Evolutionary conservation across 345 rosid genomes (phyloP).

Genomic region (Pelargonium nanum): DNA sequence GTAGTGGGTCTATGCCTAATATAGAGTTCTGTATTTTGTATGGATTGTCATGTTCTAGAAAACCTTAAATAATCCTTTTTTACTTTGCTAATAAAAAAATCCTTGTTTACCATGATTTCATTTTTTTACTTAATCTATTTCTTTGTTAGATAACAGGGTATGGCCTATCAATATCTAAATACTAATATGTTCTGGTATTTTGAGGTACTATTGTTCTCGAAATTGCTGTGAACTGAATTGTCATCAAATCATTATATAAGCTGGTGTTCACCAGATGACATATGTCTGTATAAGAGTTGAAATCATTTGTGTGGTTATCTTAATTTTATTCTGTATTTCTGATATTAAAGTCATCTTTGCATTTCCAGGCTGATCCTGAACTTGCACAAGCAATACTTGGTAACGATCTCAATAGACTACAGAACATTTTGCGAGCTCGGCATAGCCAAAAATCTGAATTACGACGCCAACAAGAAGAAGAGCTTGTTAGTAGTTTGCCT

Average conservation of each 20-base stretch:
- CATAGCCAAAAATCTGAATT: slow-evolving; percentile 58
- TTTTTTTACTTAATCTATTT: too few relatives aligned
- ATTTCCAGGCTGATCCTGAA: slow-evolving; percentile 68
- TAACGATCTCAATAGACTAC: slow-evolving; percentile 72
- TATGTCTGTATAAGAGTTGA: not conserved
- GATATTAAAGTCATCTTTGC: slow-evolving; percentile 3
- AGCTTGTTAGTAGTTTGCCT: slow-evolving; percentile 43
- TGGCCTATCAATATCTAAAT: not conserved
- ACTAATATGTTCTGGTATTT: not conserved
- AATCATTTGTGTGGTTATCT: not conserved
- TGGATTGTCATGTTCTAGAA: not conserved
- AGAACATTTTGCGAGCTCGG: slow-evolving; percentile 56
- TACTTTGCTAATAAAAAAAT: too few relatives aligned
- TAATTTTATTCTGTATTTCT: not conserved
- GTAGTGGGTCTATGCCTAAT: not conserved
- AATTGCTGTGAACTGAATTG: not conserved
- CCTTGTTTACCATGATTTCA: not conserved
- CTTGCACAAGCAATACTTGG: slow-evolving; percentile 80
- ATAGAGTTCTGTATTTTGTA: not conserved
- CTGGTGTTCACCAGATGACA: not conserved
- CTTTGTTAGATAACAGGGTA: not conserved
- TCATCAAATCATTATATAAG: not conserved
- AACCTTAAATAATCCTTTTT: too few relatives aligned
- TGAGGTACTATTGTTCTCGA: not conserved
- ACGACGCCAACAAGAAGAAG: slow-evolving; percentile 67